Base-by-base conservation (phyloP, 2,329 filamentous ascomycete species). In the Didymella sp. region DNA sequence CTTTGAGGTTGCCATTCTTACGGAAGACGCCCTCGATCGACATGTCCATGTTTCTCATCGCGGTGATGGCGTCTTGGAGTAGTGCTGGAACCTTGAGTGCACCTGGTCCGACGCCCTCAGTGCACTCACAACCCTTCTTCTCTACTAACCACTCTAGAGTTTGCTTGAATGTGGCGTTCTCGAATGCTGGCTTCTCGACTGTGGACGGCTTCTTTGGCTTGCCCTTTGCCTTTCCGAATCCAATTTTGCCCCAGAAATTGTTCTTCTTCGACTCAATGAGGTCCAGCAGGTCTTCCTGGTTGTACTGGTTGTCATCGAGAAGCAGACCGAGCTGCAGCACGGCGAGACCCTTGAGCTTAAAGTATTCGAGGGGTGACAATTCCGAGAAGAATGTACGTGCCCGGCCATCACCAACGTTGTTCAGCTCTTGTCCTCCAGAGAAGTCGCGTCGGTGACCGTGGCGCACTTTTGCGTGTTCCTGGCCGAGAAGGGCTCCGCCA, bases 41-140 rank as follows among this genome's bases (percentile, higher is more conserved):
- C 80, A 99, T 92, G 76, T 99, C 95, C 92, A 99, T 98, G 77
- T 94, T 95, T 68, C 93, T 88, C 91, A 99, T 96, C 12, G 93
- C 92, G 4, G 91, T 90, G 33, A 99, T 89, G 45, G 94, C 88
- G 73, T 97, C 94, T 70, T 98, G 94, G n/a, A 99, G 85, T 49
- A 99, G 83, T n/a, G 92, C 90, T 2, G 95, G 95, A 38, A 99
- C 91, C 50, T 92, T 89, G 54, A 99, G 82, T 13, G 92, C 89
- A 17, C 93, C 94, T 11, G 95, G 93, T 0, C 95, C 95, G 59
- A 99, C 91, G 31, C 95, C 95, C 73, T 98, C 92, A 1, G 93
- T 98, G n/a, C 93, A 98, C 72, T 99, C 95, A 37, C 95, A 94
- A 40, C 94, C 94, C 69, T 97, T 94, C 62, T 91, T 89, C 63